Conservation (phyloP, 176 grass and related monocot species). For the Panicum miliaceum region DNA sequence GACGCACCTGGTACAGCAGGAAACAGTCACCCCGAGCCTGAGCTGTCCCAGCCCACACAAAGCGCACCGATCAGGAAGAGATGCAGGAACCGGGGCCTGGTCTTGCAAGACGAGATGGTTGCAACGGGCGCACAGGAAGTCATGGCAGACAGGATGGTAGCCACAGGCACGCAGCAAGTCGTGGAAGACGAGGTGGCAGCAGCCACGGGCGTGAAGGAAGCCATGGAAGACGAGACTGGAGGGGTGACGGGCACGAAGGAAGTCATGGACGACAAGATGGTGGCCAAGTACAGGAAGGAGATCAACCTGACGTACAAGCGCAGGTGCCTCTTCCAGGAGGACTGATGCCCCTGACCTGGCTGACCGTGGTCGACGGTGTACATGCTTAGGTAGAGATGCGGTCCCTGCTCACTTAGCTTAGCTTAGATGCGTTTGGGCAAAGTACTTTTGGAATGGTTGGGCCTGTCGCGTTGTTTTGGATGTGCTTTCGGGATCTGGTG, state of each 20-base stretch:
- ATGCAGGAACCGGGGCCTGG: slow-evolving; percentile 60
- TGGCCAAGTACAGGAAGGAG: slow-evolving; percentile 33
- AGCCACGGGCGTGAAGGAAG: slow-evolving; percentile 7
- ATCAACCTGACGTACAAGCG: slow-evolving; percentile 37
- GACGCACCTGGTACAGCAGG: not conserved
- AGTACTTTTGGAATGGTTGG: slow-evolving; percentile 21
- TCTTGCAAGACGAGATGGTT: slow-evolving; percentile 48
- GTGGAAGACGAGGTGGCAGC: not conserved
- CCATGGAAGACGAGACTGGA: not conserved
- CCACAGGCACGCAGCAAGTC: not conserved
- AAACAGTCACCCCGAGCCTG: not conserved
- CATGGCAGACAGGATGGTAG: not conserved
- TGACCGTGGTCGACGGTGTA: not conserved
- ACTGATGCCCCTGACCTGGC: not conserved
- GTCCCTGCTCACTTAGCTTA: slow-evolving; percentile 18
- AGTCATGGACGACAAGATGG: not conserved
- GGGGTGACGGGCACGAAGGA: not conserved
- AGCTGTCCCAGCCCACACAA: not conserved
- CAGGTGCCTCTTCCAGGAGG: slow-evolving; percentile 47
- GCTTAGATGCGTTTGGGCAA: not conserved
- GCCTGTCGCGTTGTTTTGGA: not conserved
- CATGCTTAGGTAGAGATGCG: slow-evolving; percentile 7
- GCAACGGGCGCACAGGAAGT: not conserved
- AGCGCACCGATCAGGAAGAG: slow-evolving; percentile 63
- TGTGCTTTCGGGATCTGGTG: not conserved